Evolutionary conservation across 306 rosid species (phyloP).

Genomic region (Vigna radiata): DNA sequence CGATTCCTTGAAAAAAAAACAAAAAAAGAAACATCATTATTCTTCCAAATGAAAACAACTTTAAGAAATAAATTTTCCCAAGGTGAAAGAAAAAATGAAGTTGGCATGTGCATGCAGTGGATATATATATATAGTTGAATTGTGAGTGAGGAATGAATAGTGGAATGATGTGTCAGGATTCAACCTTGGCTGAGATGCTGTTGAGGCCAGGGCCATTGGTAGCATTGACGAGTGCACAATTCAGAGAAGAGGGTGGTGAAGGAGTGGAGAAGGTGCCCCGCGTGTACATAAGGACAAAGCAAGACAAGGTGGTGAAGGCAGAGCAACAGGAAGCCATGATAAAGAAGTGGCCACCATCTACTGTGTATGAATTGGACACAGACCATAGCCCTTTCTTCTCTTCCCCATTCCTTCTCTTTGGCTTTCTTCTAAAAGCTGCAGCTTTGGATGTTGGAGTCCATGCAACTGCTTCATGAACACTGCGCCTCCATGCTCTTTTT

Average conservation of each 20-base stretch:
- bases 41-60: background rate
- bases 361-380: constrained; percentile 69
- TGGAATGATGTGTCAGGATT: constrained; percentile 62
- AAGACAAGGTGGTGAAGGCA: constrained; percentile 75
- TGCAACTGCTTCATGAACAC: constrained; percentile 31
- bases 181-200: constrained; percentile 85
- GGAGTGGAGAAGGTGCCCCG: constrained; percentile 66
- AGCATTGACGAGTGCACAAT: constrained; percentile 64
- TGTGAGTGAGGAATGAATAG: background rate
- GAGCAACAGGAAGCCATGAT: constrained; percentile 90
- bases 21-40: background rate
- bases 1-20: background rate
- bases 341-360: constrained; percentile 72
- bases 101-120: background rate
- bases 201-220: constrained; percentile 80
- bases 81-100: background rate
- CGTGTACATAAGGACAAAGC: constrained; percentile 71
- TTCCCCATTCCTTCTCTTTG: constrained; percentile 80
- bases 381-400: constrained; percentile 95
- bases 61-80: constrained; percentile 9
- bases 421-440: constrained; percentile 71
- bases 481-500: background rate
- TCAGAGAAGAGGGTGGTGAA: constrained; percentile 39
- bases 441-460: constrained; percentile 53
- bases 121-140: background rate